Base-by-base conservation (phyloP, 768 basidiomycete species). In the Daedalea quercina region DNA sequence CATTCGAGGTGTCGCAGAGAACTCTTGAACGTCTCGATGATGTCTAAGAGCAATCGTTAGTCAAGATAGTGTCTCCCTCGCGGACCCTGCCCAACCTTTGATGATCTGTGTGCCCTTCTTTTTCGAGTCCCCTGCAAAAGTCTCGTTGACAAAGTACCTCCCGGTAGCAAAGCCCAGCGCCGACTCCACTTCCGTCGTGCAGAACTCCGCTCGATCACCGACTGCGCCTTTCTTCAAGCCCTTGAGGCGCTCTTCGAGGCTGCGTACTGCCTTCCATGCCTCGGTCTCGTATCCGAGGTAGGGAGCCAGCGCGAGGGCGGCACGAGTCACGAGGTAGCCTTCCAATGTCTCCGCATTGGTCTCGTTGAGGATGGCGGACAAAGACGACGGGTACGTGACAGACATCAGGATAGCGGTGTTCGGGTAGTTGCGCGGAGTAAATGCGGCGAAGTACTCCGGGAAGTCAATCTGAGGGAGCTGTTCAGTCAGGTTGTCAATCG, bases 81-180 rank as follows among this genome's bases (percentile, higher is more conserved):
- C 9, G 25, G n/a, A 52, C 70, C n/a, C n/a, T n/a, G n/a, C n/a
- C n/a, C n/a, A n/a, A 88, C 91, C 79, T 44, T 76, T 79, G 63
- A 99, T 97, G 56, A 97, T 79, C 54, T 81, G 81, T 43, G 87
- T 89, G 12, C 85, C 91, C 63, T 88, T 89, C 60, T 77, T 77
- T 66, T 80, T 88, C 22, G 90, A 90, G 47, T 89, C 76, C 19
- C 86, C 83, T 9, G 77, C 79, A 62, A 94, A 94, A 0, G 87
- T 87, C 65, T 84, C 79, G 48, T 90, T 81, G 48, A 94, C 92
- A 63, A 94, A 98, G 67, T 87, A 90, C 57, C 90, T 77, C 1
- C 95, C 94, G 26, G 87, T 79, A 6, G 92, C 87, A 66, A 90
- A 94, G n/a, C 95, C 95, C 52, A 95, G 76, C 1, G 79, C 78